phyloP scores from a whole-genome alignment of 352 stramenopile species.

The Peronosclerospora sorghi region DNA sequence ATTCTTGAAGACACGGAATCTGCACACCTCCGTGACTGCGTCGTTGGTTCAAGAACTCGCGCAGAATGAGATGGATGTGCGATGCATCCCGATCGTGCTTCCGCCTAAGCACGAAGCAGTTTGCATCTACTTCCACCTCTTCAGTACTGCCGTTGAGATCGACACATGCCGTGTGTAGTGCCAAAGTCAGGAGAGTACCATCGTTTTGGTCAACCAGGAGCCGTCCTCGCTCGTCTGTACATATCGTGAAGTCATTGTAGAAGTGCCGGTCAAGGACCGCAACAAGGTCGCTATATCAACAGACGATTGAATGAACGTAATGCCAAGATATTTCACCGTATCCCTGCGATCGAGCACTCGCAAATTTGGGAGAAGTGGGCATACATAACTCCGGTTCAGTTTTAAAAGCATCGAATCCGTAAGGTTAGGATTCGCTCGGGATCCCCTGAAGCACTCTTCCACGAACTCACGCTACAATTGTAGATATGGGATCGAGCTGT shows the following conservation, averaged over 20 bases:
- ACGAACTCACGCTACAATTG: not conserved
- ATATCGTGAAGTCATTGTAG: not conserved
- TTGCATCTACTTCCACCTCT: not conserved
- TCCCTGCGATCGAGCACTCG: not conserved
- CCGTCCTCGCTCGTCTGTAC: not conserved
- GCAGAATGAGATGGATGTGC: not conserved
- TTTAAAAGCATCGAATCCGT: not conserved
- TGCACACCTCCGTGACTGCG: not conserved
- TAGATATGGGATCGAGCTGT: not conserved
- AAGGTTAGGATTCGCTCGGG: not conserved
- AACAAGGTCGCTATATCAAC: not conserved
- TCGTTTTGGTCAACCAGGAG: slow-evolving; percentile 1
- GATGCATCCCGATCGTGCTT: not conserved
- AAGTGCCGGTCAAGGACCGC: not conserved
- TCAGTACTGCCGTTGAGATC: not conserved
- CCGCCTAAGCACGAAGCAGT: not conserved
- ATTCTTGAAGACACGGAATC: not conserved
- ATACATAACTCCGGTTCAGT: not conserved
- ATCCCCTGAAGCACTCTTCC: not conserved
- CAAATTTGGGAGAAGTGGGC: not conserved
- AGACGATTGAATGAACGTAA: not conserved
- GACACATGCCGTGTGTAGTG: not conserved
- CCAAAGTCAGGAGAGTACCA: not conserved
- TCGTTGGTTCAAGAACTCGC: no score
- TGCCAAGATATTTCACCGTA: not conserved